Percentiles rank a stretch among this genome's conserved stretches.
Evolutionary conservation across 352 stramenopile species (phyloP).

Genomic region (Globisporangium apiculatum): DNA sequence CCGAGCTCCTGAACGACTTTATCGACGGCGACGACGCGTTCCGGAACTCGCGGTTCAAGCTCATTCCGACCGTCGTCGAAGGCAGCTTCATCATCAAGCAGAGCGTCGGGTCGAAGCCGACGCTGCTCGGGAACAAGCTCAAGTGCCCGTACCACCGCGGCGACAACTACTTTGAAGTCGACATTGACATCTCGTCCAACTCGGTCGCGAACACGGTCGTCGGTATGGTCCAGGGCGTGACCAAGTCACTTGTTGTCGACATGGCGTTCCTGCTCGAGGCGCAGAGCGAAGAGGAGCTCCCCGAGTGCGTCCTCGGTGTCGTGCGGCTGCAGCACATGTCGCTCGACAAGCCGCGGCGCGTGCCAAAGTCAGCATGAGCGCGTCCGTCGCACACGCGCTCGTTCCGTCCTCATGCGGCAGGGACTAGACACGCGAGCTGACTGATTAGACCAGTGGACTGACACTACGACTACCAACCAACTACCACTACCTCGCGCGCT

Average conservation of each 20-base stretch:
- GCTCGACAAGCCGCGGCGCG: conserved; percentile 63
- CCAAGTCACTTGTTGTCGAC: conserved; percentile 85
- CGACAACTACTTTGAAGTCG: conserved; percentile 94
- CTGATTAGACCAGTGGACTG: background rate
- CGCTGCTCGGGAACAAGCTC: conserved; percentile 96
- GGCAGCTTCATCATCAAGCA: conserved; percentile 96
- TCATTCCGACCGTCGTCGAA: conserved; percentile 96
- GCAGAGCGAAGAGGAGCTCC: conserved; percentile 82
- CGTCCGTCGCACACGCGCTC: background rate
- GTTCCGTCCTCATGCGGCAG: background rate
- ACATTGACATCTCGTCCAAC: conserved; percentile 93
- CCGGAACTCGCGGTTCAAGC: conserved; percentile 96
- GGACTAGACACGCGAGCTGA: background rate
- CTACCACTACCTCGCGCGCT: background rate
- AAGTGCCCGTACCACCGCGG: conserved; percentile 84
- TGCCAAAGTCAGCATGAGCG: conserved; percentile 18
- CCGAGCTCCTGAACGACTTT: conserved; percentile 86
- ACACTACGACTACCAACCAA: too few species aligned
- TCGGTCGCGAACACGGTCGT: conserved; percentile 87
- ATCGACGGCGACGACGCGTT: conserved; percentile 93
- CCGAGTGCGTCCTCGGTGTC: conserved; percentile 70
- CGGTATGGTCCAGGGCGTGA: conserved; percentile 85
- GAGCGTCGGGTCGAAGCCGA: conserved; percentile 92
- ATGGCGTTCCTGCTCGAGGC: conserved; percentile 86
- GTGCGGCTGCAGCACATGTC: conserved; percentile 81